Evolutionary conservation across 352 stramenopile species (phyloP), one percentile per base, ranked within the genome.

Genomic region (Pythium utonaiense): DNA sequence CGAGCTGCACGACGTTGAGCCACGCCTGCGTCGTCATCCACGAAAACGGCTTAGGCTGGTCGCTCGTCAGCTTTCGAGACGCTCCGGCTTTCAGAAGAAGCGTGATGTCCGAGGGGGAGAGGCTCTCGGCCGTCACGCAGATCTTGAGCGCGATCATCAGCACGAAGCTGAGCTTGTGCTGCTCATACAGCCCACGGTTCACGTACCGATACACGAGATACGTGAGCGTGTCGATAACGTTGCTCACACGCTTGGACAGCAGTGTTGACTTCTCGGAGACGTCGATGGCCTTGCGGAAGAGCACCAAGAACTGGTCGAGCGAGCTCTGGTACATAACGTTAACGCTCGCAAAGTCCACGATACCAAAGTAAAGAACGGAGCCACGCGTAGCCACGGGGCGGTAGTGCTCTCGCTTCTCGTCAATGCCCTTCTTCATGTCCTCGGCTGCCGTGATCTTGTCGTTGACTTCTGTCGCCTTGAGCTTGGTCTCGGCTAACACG

Each of bases 261-360:
- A 97, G 69, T 31, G 72, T 65, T 16, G 90, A 81, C 8, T 89
- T 78, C 55, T 96, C 87, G 6, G 88, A 86, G 34, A 80, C 60
- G 36, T 96, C 87, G 59, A 97, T 96, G 16, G 77, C 74, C 14
- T 72, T 79, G 5, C 83, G 78, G 55, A 97, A 98, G 6, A 97
- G 69, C 21, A 79, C 74, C 10, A 96, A 69, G 56, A 98, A 98
- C 66, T 96, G 89, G 45, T 95, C 87, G 49, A 98, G 64, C 5
- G 80, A 93, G 0, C 76, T 95, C 68, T 97, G 88, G 70, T 97
- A 97, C 89, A 97, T 97, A 6, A 67, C 63, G 48, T 97, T 96
- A n/a, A 97, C 78, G 2, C 74, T 69, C 0, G 81, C 73, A 45
- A 97, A 88, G 53, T 97, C 89, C 3, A 95, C 85, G 45, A 97